Percentiles rank a stretch among this genome's conserved stretches.
phyloP scores from a whole-genome alignment of 2,329 filamentous ascomycete species.

The Monosporascus sp. region DNA sequence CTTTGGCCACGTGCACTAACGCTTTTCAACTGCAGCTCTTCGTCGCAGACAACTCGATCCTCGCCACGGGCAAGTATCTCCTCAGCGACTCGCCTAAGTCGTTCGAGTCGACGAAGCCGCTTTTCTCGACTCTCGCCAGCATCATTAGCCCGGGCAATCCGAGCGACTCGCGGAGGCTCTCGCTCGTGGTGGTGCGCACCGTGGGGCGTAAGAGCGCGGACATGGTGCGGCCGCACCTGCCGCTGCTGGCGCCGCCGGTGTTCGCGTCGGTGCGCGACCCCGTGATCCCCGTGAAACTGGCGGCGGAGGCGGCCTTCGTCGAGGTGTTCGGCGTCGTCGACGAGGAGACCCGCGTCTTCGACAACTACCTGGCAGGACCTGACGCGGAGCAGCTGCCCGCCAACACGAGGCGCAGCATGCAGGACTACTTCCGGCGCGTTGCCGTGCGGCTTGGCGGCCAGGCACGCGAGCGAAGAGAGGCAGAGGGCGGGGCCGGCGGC shows the following conservation, averaged over 20 bases:
- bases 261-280: slow-evolving; percentile 87
- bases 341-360: slow-evolving; percentile 78
- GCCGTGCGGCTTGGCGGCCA: slow-evolving; percentile 79
- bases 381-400: slow-evolving; percentile 59
- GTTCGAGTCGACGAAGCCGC: slow-evolving; percentile 70
- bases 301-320: slow-evolving; percentile 91
- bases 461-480: slow-evolving; percentile 81
- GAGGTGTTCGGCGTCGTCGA: slow-evolving; percentile 86
- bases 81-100: slow-evolving; percentile 61
- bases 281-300: slow-evolving; percentile 91
- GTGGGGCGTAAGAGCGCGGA: slow-evolving; percentile 74
- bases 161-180: slow-evolving; percentile 76
- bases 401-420: slow-evolving; percentile 80
- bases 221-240: slow-evolving; percentile 73
- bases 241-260: slow-evolving; percentile 72
- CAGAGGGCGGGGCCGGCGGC: slow-evolving; percentile 82
- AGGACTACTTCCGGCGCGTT: slow-evolving; percentile 95
- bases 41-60: slow-evolving; percentile 80
- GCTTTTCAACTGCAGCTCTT: slow-evolving; percentile 50
- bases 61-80: slow-evolving; percentile 88
- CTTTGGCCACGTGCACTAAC: too few relatives aligned
- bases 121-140: slow-evolving; percentile 72
- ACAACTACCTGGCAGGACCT: slow-evolving; percentile 75
- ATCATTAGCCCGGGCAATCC: slow-evolving; percentile 73
- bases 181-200: slow-evolving; percentile 83